Conservation (phyloP, 805 yeast species). For the Candida xiaguanensis region DNA sequence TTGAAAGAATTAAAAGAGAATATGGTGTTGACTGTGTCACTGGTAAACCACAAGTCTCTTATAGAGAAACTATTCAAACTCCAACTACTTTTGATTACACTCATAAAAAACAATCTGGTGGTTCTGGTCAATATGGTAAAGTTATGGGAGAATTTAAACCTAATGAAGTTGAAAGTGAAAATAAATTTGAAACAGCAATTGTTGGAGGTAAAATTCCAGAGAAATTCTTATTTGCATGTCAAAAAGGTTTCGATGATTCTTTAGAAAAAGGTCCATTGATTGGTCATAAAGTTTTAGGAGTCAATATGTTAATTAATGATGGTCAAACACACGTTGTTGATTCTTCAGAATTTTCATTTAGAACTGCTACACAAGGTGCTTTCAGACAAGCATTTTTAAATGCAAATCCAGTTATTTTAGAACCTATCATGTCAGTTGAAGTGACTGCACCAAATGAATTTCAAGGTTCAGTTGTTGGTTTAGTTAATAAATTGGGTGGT, state of each 20-base stretch:
- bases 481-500: constrained; percentile 89
- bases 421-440: constrained; percentile 93
- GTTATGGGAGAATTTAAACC: constrained; percentile 81
- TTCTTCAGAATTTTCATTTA: constrained; percentile 92
- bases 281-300: constrained; percentile 93
- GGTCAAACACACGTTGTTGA: constrained; percentile 98
- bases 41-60: constrained; percentile 97
- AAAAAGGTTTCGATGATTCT: constrained; percentile 92
- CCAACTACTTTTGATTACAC: constrained; percentile 83
- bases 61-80: constrained; percentile 83
- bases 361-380: constrained; percentile 87
- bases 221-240: constrained; percentile 90
- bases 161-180: constrained; percentile 59
- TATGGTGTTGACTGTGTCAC: constrained; percentile 93
- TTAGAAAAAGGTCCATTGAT: constrained; percentile 94
- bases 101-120: constrained; percentile 98
- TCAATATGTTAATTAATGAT: constrained; percentile 88
- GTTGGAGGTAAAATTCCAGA: constrained; percentile 98
- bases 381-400: constrained; percentile 85
- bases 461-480: constrained; percentile 89
- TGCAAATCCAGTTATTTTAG: constrained; percentile 84
- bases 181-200: constrained; percentile 78
- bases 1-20: constrained; percentile 97
- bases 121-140: constrained; percentile 98
- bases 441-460: constrained; percentile 94